Base-by-base conservation (phyloP, 345 rosid species). In the Balakata baccata region DNA sequence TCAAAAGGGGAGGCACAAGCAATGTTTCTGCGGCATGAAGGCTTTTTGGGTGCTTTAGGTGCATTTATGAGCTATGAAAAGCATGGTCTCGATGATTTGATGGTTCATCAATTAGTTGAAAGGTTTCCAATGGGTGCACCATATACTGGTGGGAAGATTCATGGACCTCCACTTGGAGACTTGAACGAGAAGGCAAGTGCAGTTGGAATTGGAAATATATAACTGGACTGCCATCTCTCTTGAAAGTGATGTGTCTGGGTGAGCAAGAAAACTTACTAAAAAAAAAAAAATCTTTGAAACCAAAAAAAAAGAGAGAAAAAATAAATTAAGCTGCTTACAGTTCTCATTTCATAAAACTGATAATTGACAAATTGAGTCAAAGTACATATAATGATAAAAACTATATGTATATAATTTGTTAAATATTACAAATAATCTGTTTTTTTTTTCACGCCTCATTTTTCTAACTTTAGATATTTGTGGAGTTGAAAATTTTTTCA, bases 61-160 rank as follows among this genome's bases (percentile, higher is more conserved):
- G 98, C 99, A 74, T 96, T 96, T 84, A 90, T 91, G 99, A 93
- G 99, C 86, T 90, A 96, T 70, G 97, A 91, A 79, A 96, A 91
- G 86, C 99, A 96, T 22, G 98, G 98, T 52, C 88, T 96, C 67
- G 99, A 96, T 88, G 96, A 96, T 84, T 84, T 96, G 82, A 89
- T 87, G 97, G 97, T 90, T 41, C 98, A 96, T 89, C 99, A 96
- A 63, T 85, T 95, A 80, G 99, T 95, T 81, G 99, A 95, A 86
- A 90, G 99, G 87, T 95, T 95, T 77, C 99, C 99, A 43, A 92
- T 95, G 98, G 99, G 98, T 84, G 99, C 99, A 75, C 97, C 99
- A 50, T 95, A 92, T 74, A 92, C 89, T 18, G 99, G 98, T 77
- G 99, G 99, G 84, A 87, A 86, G 75, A 88, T 95, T 84, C 99